A percentile compares a stretch with the other conserved stretches of the same genome.
Conservation (phyloP, 345 rosid species). For the Eucalyptus albens region DNA sequence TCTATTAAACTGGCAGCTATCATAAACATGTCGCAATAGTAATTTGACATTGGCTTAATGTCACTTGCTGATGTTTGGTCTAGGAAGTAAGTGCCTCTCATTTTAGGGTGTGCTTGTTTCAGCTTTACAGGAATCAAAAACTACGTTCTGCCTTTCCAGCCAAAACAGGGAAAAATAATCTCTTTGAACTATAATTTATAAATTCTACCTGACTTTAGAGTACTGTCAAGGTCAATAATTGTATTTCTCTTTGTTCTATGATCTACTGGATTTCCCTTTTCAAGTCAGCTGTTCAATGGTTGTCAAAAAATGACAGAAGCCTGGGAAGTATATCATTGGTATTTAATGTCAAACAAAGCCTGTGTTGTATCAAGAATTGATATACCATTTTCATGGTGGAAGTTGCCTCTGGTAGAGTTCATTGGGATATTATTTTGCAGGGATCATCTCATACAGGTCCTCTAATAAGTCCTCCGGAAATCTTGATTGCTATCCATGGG, state of each 20-base stretch:
- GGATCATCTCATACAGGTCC: conserved; percentile 64
- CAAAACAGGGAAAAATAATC: not conserved
- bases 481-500: conserved; percentile 80
- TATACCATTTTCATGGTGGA: not conserved
- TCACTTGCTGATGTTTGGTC: not conserved
- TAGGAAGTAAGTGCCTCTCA: not conserved
- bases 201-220: not conserved
- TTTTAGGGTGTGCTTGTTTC: not conserved
- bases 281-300: not conserved
- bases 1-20: not conserved
- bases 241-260: not conserved
- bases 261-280: not conserved
- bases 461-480: conserved; percentile 72
- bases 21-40: not conserved
- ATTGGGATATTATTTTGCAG: conserved; percentile 19
- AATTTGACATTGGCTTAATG: not conserved
- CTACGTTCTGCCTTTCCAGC: not conserved
- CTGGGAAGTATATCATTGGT: not conserved
- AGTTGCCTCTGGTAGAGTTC: not conserved
- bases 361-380: not conserved
- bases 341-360: not conserved
- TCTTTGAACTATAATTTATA: not conserved
- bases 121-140: not conserved
- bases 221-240: not conserved
- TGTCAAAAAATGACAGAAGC: not conserved